Conservation (phyloP, 345 rosid species). For the Turritis glabra region DNA sequence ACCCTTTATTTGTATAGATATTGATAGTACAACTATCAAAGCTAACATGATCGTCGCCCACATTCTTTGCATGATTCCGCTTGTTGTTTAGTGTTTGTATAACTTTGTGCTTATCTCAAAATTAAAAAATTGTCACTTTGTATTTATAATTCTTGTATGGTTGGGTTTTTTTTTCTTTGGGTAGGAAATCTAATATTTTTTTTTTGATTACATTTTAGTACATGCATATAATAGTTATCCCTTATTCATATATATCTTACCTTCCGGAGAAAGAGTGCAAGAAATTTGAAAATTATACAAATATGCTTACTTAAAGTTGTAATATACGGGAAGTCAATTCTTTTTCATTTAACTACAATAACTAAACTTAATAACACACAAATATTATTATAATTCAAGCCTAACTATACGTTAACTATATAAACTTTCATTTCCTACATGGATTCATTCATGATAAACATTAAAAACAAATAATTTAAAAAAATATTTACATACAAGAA, state of each 20-base stretch:
- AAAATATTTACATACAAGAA: no score
- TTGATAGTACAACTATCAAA: neutral
- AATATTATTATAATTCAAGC: neutral
- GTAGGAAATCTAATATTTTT: neutral
- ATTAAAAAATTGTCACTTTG: neutral
- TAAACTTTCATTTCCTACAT: neutral
- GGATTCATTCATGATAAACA: no score
- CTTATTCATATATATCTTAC: neutral
- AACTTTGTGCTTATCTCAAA: neutral
- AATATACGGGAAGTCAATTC: neutral
- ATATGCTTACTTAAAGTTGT: neutral
- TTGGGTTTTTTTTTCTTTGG: neutral
- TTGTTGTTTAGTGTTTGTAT: neutral
- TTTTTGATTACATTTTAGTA: no score
- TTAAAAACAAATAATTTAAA: no score
- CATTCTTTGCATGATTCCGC: neutral
- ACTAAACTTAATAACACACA: neutral
- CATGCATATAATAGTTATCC: neutral
- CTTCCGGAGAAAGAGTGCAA: neutral
- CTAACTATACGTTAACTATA: neutral
- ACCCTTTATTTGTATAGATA: neutral
- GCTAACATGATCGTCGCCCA: neutral
- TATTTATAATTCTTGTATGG: constrained; percentile 10
- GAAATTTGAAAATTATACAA: neutral
- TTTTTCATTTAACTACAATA: neutral